phyloP scores from a whole-genome alignment of 1,139 yeast species.

The Diutina scorzettiae region DNA sequence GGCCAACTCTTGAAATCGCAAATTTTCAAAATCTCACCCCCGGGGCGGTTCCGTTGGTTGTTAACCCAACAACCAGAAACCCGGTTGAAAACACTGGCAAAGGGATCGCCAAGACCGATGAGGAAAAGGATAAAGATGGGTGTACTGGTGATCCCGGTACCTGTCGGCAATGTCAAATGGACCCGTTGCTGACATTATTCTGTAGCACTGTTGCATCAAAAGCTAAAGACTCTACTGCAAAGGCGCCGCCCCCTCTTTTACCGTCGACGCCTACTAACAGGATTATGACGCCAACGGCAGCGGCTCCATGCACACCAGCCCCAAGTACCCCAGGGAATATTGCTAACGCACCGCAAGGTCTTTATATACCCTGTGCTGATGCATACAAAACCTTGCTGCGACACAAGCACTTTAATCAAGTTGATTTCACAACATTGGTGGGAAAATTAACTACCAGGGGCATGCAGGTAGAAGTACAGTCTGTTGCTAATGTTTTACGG shows the following conservation, averaged over 20 bases:
- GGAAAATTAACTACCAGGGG: slow-evolving; percentile 72
- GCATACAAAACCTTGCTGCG: slow-evolving; percentile 78
- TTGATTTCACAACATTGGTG: slow-evolving; percentile 63
- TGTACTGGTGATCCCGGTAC: slow-evolving; percentile 87
- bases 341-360: slow-evolving; percentile 17
- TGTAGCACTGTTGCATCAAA: slow-evolving; percentile 60
- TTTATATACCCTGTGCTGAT: slow-evolving; percentile 77
- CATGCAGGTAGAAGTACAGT: slow-evolving; percentile 80
- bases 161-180: slow-evolving; percentile 71
- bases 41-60: slow-evolving; percentile 29
- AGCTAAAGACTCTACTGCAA: not conserved
- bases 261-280: slow-evolving; percentile 4
- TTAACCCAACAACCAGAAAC: slow-evolving; percentile 7
- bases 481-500: slow-evolving; percentile 71
- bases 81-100: slow-evolving; percentile 8
- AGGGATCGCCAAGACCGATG: not conserved
- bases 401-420: slow-evolving; percentile 62
- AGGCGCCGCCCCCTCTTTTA: not conserved
- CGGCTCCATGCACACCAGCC: slow-evolving; percentile 17
- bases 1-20: slow-evolving; percentile 44
- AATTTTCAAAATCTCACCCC: slow-evolving; percentile 33
- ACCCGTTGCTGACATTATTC: slow-evolving; percentile 81
- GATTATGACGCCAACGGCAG: slow-evolving; percentile 8
- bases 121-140: slow-evolving; percentile 19
- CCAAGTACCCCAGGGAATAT: slow-evolving; percentile 13